Evolutionary conservation across 306 rosid genomes (phyloP), one percentile per base, ranked within the genome.

Genomic region (Dryas alaskensis): DNA sequence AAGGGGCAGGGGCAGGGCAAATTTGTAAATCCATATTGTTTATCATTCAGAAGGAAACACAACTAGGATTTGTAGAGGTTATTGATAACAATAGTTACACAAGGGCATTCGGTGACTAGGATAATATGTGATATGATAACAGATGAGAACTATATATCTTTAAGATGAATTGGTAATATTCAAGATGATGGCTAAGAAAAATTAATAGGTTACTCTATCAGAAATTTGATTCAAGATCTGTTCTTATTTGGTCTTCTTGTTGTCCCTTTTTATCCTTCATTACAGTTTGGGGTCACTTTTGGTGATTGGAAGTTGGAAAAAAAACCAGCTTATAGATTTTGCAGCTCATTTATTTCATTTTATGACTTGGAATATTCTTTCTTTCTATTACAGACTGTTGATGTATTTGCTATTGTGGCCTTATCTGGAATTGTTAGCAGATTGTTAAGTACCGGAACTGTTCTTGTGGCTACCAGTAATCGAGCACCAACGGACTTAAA

Each of bases 341-440:
- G 43, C 44, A 73, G 16, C 39, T 51, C 81, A 50, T n/a, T n/a
- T n/a, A n/a, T n/a, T n/a, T n/a, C n/a, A n/a, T 65, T 60, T 60
- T 58, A 44, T 81, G 81, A 81, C 84, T 72, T 77, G 60, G 65
- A 61, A 46, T 69, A 22, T 85, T 65, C 47, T 67, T 73, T 31
- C 74, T 80, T 73, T 89, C 68, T 84, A 76, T 91, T 88, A 81
- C 97, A 94, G 98, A 91, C 98, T 73, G 97, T 94, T 88, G 98
- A 94, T 86, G 98, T 94, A 77, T 94, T 94, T 91, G 97, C 97
- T 81, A 87, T 91, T 88, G 97, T 94, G 88, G 95, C 96, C 83
- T 89, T 94, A 84, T 94, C 97, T 89, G 98, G 98, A 87, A 89
- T 94, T 87, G 83, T 94, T 51, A 87, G 96, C 89, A 89, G 96